Base-by-base conservation (phyloP, 345 rosid species). In the Citrus unshiu region DNA sequence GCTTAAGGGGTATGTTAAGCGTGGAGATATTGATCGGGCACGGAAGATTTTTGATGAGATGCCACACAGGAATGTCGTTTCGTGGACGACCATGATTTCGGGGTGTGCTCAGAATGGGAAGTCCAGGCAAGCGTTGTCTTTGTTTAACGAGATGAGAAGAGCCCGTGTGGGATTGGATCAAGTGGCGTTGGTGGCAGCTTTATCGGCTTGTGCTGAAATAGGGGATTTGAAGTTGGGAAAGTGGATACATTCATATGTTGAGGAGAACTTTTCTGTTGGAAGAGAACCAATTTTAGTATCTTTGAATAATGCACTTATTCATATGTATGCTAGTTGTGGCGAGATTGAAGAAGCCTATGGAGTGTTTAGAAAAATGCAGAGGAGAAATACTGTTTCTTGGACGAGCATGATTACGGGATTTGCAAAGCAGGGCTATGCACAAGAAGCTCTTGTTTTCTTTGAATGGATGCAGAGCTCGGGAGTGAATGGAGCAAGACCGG, bases 241-340 rank as follows among this genome's bases (percentile, higher is more conserved):
- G 79, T 82, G 88, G 84, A 87, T 87, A 70, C 87, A 85, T 75
- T 80, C 77, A 0, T 78, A 78, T 58, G 35, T 82, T 72, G 54
- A 75, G 27, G 72, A 83, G 67, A 77, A 43, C 1, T 69, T 77
- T 27, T 49, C 13, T 29, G 71, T 72, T 63, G 35, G 57, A 46
- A 72, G 37, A 68, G 82, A 76, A 27, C 65, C 39, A 37, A 9
- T 81, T 62, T 73, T 74, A 65, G 79, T 85, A 57, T 66, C 87
- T 76, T 78, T 84, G 82, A 80, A 81, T 70, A 85, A 84, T 78
- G 84, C 83, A 10, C 87, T 88, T 25, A 82, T 85, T 39, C 86
- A 85, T 83, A 84, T 85, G 88, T 87, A 87, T 78, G 86, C 87
- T 78, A 82, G 90, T 68, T 85, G 90, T 73, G 90, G 88, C 34